phyloP scores from a whole-genome alignment of 768 basidiomycete species.

The Collybiopsis confluens region DNA sequence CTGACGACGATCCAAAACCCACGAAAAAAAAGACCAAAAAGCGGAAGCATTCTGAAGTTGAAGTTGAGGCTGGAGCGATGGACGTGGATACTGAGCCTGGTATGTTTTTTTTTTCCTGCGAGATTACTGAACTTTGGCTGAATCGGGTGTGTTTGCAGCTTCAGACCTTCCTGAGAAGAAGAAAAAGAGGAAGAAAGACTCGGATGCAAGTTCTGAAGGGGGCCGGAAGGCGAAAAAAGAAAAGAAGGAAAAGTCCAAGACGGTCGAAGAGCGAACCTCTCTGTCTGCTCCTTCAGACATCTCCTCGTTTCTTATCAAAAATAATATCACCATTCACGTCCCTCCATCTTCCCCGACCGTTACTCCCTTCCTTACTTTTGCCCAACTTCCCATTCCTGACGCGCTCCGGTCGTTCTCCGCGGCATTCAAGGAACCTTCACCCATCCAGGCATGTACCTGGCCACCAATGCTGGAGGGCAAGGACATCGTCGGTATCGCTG shows the following conservation, averaged over 20 bases:
- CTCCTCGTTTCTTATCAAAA: constrained; percentile 61
- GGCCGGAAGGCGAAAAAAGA: constrained; percentile 41
- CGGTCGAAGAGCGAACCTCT: constrained; percentile 14
- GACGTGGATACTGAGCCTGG: background rate
- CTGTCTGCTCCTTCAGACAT: constrained; percentile 36
- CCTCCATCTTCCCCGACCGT: constrained; percentile 40
- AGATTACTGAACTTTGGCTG: too few relatives aligned
- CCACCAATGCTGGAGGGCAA: constrained; percentile 74
- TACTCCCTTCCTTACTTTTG: constrained; percentile 71
- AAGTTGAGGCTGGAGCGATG: background rate
- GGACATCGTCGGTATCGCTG: constrained; percentile 95
- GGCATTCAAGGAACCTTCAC: constrained; percentile 82
- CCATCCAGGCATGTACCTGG: constrained; percentile 96
- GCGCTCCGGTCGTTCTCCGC: constrained; percentile 59
- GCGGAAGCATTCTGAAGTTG: constrained; percentile 11
- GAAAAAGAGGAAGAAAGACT: constrained; percentile 18
- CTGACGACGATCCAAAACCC: background rate
- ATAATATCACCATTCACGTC: constrained; percentile 70
- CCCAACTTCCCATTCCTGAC: constrained; percentile 63
- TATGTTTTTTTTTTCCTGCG: constrained; percentile 1
- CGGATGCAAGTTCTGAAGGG: constrained; percentile 2
- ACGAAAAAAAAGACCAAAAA: constrained; percentile 21
- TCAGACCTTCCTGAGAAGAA: constrained; percentile 10
- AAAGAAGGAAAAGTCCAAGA: constrained; percentile 33
- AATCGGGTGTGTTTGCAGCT: background rate